phyloP scores from a whole-genome alignment of 345 rosid genomes.

The Ricinus communis region DNA sequence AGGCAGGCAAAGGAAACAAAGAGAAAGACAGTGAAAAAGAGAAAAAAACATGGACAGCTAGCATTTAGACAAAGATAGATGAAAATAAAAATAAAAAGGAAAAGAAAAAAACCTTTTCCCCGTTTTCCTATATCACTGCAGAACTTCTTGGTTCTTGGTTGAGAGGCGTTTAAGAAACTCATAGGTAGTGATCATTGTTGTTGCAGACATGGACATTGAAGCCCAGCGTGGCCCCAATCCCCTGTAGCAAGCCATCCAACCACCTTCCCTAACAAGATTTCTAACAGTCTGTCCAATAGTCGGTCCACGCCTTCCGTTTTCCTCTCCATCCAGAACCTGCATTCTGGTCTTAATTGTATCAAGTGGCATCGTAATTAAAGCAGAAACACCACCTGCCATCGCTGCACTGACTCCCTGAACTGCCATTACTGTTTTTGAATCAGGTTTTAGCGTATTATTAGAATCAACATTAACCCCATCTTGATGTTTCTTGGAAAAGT shows the following conservation, averaged over 20 bases:
- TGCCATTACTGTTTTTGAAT: slow-evolving; percentile 68
- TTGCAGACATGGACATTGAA: slow-evolving; percentile 93
- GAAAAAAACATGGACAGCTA: background rate
- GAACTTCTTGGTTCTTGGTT: slow-evolving; percentile 61
- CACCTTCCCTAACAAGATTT: slow-evolving; percentile 81
- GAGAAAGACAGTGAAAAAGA: background rate
- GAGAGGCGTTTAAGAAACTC: slow-evolving; percentile 93
- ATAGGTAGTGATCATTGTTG: slow-evolving; percentile 93
- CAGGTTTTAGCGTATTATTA: slow-evolving; percentile 46
- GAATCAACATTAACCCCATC: slow-evolving; percentile 5
- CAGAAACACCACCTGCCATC: slow-evolving; percentile 91
- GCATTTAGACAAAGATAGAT: background rate
- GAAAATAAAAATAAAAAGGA: background rate
- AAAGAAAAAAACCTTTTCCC: background rate
- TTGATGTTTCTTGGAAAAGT: slow-evolving; percentile 45
- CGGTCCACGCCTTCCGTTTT: slow-evolving; percentile 68
- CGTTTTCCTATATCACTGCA: slow-evolving; percentile 15
- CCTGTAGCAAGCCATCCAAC: slow-evolving; percentile 90
- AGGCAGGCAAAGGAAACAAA: background rate
- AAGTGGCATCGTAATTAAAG: slow-evolving; percentile 88
- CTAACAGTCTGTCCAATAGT: slow-evolving; percentile 68
- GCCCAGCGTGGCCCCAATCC: slow-evolving; percentile 94
- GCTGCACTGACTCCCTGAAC: slow-evolving; percentile 97
- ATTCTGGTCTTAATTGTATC: slow-evolving; percentile 92
- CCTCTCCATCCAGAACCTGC: slow-evolving; percentile 83